A percentile compares a stretch with the other conserved stretches of the same genome.
These are phyloP conservation scores for Sporisorium sorghi DNA, from an alignment of 1,284 basidiomycete species.

Conservation along the genomic window DNA sequence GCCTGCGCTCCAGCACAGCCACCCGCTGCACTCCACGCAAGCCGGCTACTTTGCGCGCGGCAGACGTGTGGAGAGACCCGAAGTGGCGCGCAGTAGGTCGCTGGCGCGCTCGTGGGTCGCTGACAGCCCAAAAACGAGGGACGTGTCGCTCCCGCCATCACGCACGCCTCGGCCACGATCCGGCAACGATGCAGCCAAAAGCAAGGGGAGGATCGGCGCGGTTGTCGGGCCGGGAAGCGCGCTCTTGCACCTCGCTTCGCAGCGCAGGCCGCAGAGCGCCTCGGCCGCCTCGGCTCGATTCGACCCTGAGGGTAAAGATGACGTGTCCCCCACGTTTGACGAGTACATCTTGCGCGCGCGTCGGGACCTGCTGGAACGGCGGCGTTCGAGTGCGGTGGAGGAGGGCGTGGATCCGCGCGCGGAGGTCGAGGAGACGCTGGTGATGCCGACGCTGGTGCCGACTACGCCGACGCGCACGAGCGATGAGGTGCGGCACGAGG, in stretches of 20 bases:
- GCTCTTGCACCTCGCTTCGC: slow-evolving; percentile 3
- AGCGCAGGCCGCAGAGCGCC: slow-evolving; percentile 25
- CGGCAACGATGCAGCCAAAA: neutral
- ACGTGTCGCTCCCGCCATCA: slow-evolving; percentile 4
- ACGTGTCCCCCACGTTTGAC: slow-evolving; percentile 27
- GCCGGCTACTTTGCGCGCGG: slow-evolving; percentile 8
- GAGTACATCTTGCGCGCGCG: slow-evolving; percentile 31
- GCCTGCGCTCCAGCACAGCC: slow-evolving; percentile 14
- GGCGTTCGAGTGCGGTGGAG: neutral
- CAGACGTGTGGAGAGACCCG: neutral
- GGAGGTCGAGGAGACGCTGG: slow-evolving; percentile 18
- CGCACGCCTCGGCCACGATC: slow-evolving; percentile 7
- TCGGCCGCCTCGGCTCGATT: neutral
- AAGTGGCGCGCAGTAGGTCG: slow-evolving; percentile 8
- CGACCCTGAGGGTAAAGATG: neutral
- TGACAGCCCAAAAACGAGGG: no score
- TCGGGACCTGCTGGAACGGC: slow-evolving; percentile 6
- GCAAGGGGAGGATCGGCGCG: slow-evolving; percentile 10
- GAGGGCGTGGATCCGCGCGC: slow-evolving; percentile 1
- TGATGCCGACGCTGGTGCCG: slow-evolving; percentile 26
- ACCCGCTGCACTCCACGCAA: slow-evolving; percentile 8
- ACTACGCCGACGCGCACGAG: slow-evolving; percentile 12
- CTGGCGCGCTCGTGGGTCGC: slow-evolving; percentile 23
- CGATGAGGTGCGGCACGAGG: neutral
- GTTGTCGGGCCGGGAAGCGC: slow-evolving; percentile 5